These are phyloP conservation scores for Wickerhamiella sergipiensis DNA, from an alignment of 805 yeast species.

Conservation along the genomic window DNA sequence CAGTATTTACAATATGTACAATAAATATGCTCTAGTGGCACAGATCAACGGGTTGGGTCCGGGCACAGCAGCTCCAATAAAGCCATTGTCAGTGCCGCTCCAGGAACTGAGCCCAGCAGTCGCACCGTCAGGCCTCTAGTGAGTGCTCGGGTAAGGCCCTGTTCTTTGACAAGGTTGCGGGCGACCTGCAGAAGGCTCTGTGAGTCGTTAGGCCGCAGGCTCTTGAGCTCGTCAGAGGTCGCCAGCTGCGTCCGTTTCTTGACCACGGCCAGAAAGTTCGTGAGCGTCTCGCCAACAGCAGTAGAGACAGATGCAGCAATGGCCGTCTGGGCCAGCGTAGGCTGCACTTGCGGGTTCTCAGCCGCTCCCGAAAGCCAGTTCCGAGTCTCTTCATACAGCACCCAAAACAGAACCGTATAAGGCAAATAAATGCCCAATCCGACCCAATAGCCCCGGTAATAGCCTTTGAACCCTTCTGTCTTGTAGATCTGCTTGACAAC, in stretches of 20 bases:
- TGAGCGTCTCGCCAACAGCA: constrained; percentile 23
- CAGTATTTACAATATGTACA: not conserved
- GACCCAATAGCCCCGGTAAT: constrained; percentile 53
- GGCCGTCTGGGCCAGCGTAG: constrained; percentile 8
- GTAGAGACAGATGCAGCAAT: constrained; percentile 27
- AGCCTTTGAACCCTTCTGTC: constrained; percentile 58
- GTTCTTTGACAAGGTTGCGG: constrained; percentile 25
- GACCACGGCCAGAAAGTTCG: constrained; percentile 29
- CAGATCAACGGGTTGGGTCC: constrained; percentile 13
- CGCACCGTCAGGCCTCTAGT: constrained; percentile 27
- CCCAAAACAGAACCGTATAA: constrained; percentile 28
- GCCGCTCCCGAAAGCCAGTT: not conserved
- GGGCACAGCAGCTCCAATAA: constrained; percentile 29
- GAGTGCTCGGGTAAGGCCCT: constrained; percentile 25
- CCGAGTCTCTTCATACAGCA: constrained; percentile 15
- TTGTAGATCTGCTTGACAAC: constrained; percentile 29
- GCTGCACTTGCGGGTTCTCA: not conserved
- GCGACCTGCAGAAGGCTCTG: constrained; percentile 24
- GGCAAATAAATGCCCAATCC: constrained; percentile 27
- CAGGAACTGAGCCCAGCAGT: constrained; percentile 27
- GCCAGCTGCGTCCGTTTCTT: constrained; percentile 33
- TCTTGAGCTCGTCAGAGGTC: constrained; percentile 25
- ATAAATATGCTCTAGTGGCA: not conserved
- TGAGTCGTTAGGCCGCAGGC: constrained; percentile 27
- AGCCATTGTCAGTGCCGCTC: constrained; percentile 29